A percentile compares a stretch with the other conserved stretches of the same genome.
Conservation (phyloP, 2,329 filamentous ascomycete genomes). For the Teratosphaeria destructans region DNA sequence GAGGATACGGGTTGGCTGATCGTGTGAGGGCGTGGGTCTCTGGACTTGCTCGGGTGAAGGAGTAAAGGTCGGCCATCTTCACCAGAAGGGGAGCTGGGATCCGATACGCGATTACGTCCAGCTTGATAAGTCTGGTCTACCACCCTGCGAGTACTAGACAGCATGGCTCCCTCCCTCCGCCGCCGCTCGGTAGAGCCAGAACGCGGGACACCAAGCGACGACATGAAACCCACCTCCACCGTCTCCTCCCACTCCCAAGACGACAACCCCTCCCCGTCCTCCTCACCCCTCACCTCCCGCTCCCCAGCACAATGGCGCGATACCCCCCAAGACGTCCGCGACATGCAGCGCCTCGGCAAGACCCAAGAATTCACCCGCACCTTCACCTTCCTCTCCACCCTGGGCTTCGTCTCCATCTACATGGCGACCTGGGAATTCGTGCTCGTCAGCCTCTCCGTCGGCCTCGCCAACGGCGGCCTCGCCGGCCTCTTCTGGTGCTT, state of each 20-base stretch:
- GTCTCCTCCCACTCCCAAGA: neutral
- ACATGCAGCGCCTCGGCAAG: conserved; percentile 4
- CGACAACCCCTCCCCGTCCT: neutral
- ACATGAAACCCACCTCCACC: neutral
- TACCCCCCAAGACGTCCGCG: neutral
- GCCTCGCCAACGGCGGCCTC: conserved; percentile 24
- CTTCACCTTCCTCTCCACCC: conserved; percentile 7
- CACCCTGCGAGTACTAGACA: neutral
- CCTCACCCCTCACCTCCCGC: neutral
- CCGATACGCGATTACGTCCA: neutral
- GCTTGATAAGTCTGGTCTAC: neutral
- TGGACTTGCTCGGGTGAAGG: neutral
- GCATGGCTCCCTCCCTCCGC: neutral
- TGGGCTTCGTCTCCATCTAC: conserved; percentile 24
- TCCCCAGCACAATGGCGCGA: neutral
- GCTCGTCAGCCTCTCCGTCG: conserved; percentile 18
- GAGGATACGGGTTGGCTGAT: neutral
- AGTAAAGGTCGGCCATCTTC: neutral
- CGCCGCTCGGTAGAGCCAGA: neutral
- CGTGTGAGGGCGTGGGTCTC: neutral
- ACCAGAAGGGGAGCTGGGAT: neutral
- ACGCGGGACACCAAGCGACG: neutral
- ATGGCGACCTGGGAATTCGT: conserved; percentile 27
- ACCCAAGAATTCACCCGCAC: neutral
- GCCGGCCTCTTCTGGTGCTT: conserved; percentile 25